A percentile compares a stretch with the other conserved stretches of the same genome.
Evolutionary conservation across 305 asterid genomes (phyloP).

Genomic region (Fraxinus nigra): DNA sequence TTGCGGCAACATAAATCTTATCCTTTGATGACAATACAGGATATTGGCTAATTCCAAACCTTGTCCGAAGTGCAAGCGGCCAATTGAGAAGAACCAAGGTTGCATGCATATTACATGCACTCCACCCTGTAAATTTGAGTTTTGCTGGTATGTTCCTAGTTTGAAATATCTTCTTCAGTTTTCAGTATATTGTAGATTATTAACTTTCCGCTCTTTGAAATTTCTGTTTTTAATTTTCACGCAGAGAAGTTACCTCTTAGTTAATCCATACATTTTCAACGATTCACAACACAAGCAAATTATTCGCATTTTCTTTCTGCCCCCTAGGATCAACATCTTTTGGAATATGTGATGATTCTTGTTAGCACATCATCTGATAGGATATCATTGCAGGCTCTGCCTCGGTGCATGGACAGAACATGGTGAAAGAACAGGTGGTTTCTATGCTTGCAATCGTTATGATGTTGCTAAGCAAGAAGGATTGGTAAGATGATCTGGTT

Average conservation of each 20-base stretch:
- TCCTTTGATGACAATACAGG: conserved; percentile 44
- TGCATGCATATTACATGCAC: conserved; percentile 97
- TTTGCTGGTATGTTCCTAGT: conserved; percentile 72
- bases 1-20: conserved; percentile 17
- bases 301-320: conserved; percentile 12
- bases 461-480: conserved; percentile 82
- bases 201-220: conserved; percentile 18
- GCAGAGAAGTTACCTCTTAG: background rate
- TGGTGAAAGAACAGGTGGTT: conserved; percentile 79
- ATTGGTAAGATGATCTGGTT: conserved; percentile 51
- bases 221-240: background rate
- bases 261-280: conserved; percentile 16
- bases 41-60: conserved; percentile 92
- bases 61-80: conserved; percentile 97
- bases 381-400: conserved; percentile 70
- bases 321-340: conserved; percentile 19
- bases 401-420: conserved; percentile 86
- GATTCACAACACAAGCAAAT: background rate
- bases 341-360: conserved; percentile 12
- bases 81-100: conserved; percentile 93
- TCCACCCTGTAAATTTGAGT: conserved; percentile 93
- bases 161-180: background rate
- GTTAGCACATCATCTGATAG: conserved; percentile 30
- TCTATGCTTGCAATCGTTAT: conserved; percentile 82
- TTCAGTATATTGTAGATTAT: background rate